A percentile compares a stretch with the other conserved stretches of the same genome.
These are phyloP conservation scores for Myxozyma mucilagina DNA, from an alignment of 805 yeast species.

Conservation along the genomic window DNA sequence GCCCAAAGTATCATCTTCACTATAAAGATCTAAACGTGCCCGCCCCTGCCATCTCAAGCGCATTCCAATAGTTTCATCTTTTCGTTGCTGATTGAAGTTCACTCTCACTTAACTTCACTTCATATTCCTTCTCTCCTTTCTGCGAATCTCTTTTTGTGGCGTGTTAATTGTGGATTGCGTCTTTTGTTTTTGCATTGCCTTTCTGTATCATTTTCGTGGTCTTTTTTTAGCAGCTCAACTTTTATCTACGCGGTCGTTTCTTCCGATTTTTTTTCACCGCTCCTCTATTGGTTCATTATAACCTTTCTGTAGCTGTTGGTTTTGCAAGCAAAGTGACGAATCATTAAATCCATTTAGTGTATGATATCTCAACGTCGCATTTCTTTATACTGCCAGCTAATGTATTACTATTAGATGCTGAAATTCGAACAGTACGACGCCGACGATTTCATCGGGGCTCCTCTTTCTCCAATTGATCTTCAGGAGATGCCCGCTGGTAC, in stretches of 20 bases:
- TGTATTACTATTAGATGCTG: not conserved
- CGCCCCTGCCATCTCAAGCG: slow-evolving; percentile 8
- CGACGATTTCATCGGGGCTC: slow-evolving; percentile 4
- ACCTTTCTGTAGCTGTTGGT: not conserved
- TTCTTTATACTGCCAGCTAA: not conserved
- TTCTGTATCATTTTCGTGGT: not conserved
- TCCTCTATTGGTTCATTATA: not conserved
- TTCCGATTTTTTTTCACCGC: not conserved
- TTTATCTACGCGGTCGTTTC: not conserved
- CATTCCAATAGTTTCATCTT: not conserved
- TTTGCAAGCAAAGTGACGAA: not conserved
- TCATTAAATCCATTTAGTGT: not conserved
- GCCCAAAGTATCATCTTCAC: not conserved
- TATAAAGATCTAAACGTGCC: not conserved
- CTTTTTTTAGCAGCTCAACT: not conserved
- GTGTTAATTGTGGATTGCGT: not conserved
- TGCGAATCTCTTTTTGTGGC: not conserved
- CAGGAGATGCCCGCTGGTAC: not conserved
- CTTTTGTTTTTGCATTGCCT: slow-evolving; percentile 7
- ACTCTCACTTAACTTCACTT: not conserved
- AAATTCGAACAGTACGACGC: slow-evolving; percentile 10
- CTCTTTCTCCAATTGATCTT: not conserved
- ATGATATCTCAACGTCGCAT: not conserved
- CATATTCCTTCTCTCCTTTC: not conserved
- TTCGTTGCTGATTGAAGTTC: not conserved